Conservation (phyloP, 2,329 filamentous ascomycete genomes). For the Dactylellina haptotyla region DNA sequence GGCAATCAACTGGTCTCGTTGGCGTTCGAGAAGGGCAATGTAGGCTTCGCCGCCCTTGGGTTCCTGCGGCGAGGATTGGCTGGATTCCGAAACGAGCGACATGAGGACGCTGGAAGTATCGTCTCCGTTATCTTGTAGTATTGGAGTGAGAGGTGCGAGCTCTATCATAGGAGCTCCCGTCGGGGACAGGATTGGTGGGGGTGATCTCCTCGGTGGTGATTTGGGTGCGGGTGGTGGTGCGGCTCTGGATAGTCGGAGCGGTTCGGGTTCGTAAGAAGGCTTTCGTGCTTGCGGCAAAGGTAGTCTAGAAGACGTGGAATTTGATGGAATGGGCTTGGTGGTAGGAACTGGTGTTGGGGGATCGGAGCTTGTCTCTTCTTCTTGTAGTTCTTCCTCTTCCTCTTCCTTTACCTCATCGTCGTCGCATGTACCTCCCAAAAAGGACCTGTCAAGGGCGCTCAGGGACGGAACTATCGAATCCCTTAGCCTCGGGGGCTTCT, state of each 20-base stretch:
- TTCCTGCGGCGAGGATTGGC: slow-evolving; percentile 38
- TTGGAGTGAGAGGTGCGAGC: slow-evolving; percentile 46
- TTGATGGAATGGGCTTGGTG: slow-evolving; percentile 37
- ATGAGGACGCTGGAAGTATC: slow-evolving; percentile 48
- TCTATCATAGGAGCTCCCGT: slow-evolving; percentile 51
- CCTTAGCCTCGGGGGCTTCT: slow-evolving; percentile 49
- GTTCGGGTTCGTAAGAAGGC: slow-evolving; percentile 46
- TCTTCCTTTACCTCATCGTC: slow-evolving; percentile 25
- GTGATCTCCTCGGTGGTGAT: slow-evolving; percentile 33
- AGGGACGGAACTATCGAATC: slow-evolving; percentile 50
- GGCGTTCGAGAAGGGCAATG: slow-evolving; percentile 57
- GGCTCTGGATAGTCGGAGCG: slow-evolving; percentile 27
- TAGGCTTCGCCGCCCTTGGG: slow-evolving; percentile 55
- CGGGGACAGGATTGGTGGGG: slow-evolving; percentile 40
- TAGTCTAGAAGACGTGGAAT: slow-evolving; percentile 46
- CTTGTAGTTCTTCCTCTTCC: slow-evolving; percentile 16
- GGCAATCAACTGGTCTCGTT: slow-evolving; percentile 55
- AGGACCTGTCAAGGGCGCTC: slow-evolving; percentile 37
- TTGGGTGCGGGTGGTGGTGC: background rate
- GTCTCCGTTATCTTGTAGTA: slow-evolving; percentile 48
- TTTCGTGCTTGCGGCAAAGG: slow-evolving; percentile 36
- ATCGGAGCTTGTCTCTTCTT: slow-evolving; percentile 10
- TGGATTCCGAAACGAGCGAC: slow-evolving; percentile 52
- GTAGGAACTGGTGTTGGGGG: slow-evolving; percentile 43
- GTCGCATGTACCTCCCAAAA: slow-evolving; percentile 32